Evolutionary conservation across 208 protist species (phyloP).

Genomic region (Angomonas deanei): DNA sequence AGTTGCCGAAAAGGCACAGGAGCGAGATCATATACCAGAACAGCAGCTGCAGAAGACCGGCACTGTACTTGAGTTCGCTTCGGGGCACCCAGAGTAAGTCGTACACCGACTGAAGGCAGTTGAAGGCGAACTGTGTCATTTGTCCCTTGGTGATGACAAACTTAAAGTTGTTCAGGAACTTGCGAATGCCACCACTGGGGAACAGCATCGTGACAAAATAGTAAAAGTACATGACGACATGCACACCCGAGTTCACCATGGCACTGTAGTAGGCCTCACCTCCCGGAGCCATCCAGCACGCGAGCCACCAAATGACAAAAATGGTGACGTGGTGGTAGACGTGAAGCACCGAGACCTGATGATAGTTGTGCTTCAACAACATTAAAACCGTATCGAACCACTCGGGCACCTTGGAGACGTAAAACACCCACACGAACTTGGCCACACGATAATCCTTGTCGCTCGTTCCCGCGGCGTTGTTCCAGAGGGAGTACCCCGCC

Average conservation of each 20-base stretch:
- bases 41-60: conserved; percentile 41
- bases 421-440: conserved; percentile 73
- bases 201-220: conserved; percentile 73
- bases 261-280: conserved; percentile 80
- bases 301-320: conserved; percentile 71
- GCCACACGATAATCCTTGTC: conserved; percentile 48
- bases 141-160: conserved; percentile 77
- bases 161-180: conserved; percentile 58
- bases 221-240: conserved; percentile 84
- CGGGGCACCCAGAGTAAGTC: conserved; percentile 48
- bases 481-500: conserved; percentile 62
- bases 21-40: conserved; percentile 82
- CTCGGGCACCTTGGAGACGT: conserved; percentile 72
- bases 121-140: conserved; percentile 67
- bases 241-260: conserved; percentile 73
- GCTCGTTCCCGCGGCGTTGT: conserved; percentile 46
- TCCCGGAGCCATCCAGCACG: conserved; percentile 32
- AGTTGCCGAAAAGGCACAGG: conserved; percentile 70
- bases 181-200: conserved; percentile 35
- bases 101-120: conserved; percentile 66
- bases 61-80: conserved; percentile 41
- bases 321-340: conserved; percentile 79
- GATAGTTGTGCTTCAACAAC: conserved; percentile 71
- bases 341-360: conserved; percentile 74
- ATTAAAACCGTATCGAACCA: conserved; percentile 77